Conservation (phyloP, 2,329 filamentous ascomycete species). For the Talaromyces islandicus region DNA sequence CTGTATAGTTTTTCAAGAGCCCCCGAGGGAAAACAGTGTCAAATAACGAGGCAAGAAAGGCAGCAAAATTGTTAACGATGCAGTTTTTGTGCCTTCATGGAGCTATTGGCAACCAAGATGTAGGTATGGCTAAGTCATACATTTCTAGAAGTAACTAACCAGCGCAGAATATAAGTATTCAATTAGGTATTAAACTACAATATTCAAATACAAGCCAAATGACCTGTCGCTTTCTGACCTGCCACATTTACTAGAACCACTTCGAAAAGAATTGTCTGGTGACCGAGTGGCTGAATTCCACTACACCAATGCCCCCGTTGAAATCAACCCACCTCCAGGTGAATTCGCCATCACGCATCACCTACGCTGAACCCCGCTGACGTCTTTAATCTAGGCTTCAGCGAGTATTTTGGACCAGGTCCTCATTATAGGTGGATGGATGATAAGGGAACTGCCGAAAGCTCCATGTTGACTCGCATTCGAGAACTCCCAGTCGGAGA, state of each 20-base stretch:
- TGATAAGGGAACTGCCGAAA: slow-evolving; percentile 1
- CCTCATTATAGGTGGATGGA: slow-evolving; percentile 10
- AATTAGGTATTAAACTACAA: background rate
- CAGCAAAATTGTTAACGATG: slow-evolving; percentile 13
- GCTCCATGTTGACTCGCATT: slow-evolving; percentile 6
- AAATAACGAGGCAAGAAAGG: background rate
- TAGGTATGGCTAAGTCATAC: slow-evolving; percentile 11
- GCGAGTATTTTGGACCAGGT: slow-evolving; percentile 6
- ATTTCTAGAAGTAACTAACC: background rate
- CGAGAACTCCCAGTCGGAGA: slow-evolving; percentile 12
- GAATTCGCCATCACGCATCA: slow-evolving; percentile 13
- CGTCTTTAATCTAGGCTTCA: slow-evolving; percentile 1
- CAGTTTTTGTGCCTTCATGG: slow-evolving; percentile 23
- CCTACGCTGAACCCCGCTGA: background rate
- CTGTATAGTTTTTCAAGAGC: too few relatives aligned
- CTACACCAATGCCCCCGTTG: slow-evolving; percentile 4
- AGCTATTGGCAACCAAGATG: slow-evolving; percentile 22
- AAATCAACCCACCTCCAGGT: slow-evolving; percentile 13
- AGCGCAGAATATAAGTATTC: slow-evolving; percentile 5
- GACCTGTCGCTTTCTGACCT: background rate
- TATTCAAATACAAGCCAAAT: background rate
- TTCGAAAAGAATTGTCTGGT: slow-evolving; percentile 3
- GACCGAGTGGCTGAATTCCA: slow-evolving; percentile 3
- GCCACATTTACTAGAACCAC: background rate
- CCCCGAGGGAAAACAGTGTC: background rate